Percentiles rank a stretch among this genome's conserved stretches.
Evolutionary conservation across 352 stramenopile species (phyloP).

Genomic region (Discostella stelligera): DNA sequence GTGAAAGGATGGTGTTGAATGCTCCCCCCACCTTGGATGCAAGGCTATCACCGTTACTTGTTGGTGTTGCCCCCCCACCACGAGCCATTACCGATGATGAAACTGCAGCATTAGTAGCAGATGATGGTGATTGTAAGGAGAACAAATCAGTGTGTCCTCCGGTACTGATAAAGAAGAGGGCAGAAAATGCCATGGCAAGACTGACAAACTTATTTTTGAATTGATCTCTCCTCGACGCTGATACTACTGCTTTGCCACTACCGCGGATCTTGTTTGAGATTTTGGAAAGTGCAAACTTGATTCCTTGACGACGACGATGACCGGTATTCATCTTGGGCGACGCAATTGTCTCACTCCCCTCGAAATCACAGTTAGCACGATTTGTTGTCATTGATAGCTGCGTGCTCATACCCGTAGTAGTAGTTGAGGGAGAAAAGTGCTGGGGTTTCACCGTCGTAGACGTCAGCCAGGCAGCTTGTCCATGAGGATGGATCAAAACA

Average conservation of each 20-base stretch:
- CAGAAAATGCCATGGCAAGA: slow-evolving; percentile 41
- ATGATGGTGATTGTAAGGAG: not conserved
- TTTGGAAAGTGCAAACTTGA: slow-evolving; percentile 8
- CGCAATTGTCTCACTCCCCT: too few relatives aligned
- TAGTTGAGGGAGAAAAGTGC: not conserved
- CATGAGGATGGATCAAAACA: not conserved
- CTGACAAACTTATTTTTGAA: slow-evolving; percentile 27
- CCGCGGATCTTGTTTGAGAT: slow-evolving; percentile 23
- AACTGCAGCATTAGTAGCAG: slow-evolving; percentile 6
- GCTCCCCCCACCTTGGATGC: slow-evolving; percentile 13
- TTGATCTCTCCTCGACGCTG: slow-evolving; percentile 23
- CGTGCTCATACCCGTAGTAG: not conserved
- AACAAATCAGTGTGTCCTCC: slow-evolving; percentile 14
- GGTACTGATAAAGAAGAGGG: slow-evolving; percentile 38
- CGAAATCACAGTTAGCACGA: not conserved
- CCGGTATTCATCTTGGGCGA: not conserved
- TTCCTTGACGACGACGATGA: not conserved
- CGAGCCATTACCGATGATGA: slow-evolving; percentile 17
- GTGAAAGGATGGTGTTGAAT: slow-evolving; percentile 20
- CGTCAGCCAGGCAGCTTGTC: not conserved
- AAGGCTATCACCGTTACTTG: not conserved
- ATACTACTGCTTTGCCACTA: not conserved
- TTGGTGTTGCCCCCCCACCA: slow-evolving; percentile 10
- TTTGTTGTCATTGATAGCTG: slow-evolving; percentile 2
- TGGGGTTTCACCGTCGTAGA: not conserved